Evolutionary conservation across 140 eudicot genomes (phyloP), one percentile per base, ranked within the genome.

Genomic region (Erigeron philadelphicus): DNA sequence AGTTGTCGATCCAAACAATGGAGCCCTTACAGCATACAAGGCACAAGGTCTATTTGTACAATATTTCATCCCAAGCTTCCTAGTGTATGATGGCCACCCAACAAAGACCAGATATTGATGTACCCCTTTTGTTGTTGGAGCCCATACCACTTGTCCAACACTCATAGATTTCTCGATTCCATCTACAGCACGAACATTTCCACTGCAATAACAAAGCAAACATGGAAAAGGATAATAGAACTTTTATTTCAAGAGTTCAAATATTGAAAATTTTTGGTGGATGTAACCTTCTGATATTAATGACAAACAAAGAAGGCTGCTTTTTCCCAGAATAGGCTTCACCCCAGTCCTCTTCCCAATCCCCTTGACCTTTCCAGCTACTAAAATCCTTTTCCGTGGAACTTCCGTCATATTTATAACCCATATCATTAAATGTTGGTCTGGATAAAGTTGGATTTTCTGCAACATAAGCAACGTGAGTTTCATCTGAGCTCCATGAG

Each of bases 111-210:
- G 86, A 79, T 88, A 72, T 41, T 80, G 76, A 52, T 73, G 61
- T 60, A 55, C 78, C 64, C 78, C 84, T 69, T 86, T 68, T 50
- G 78, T 73, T 52, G 87, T 41, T 67, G 98, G 98, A 50, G 88
- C 89, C 98, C 98, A 92, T 35, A 86, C 84, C 72, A 92, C 98
- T 81, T 92, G 98, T 66, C 98, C 98, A 60, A 84, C 93, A 57
- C 93, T 92, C 66, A 92, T 40, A 31, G 91, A 80, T 76, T 75
- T 92, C 67, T 78, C 81, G 58, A 86, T 83, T 57, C 87, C 88
- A 55, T 84, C 74, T 46, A 86, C 95, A 62, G 80, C 80, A 49
- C 74, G 74, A 50, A 84, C 93, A 49, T 92, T 90, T 64, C 98
- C 98, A 81, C 98, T 92, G 64, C 18, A 60, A 60, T 60, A 70